phyloP scores from a whole-genome alignment of 495 filamentous ascomycete species.

The Penicillium pulvis region DNA sequence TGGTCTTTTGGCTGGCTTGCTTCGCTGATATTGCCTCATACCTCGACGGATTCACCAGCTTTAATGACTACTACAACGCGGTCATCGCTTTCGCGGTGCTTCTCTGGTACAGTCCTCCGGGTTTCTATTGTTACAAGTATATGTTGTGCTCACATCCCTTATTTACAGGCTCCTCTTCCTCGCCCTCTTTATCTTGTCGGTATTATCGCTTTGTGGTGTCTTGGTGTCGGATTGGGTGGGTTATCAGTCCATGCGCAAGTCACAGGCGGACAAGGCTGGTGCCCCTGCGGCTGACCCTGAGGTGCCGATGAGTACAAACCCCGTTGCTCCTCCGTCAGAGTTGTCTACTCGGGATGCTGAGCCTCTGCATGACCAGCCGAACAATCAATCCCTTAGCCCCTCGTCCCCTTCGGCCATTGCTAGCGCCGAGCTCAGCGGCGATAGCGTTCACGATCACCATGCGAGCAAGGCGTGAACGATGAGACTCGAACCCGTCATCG shows the following conservation, averaged over 20 bases:
- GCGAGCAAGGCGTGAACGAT: slow-evolving; percentile 6
- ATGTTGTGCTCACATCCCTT: neutral
- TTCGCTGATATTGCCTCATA: slow-evolving; percentile 33
- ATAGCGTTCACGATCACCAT: slow-evolving; percentile 7
- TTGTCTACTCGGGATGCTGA: slow-evolving; percentile 26
- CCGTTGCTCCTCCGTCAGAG: slow-evolving; percentile 15
- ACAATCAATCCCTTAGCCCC: slow-evolving; percentile 17
- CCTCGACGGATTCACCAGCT: slow-evolving; percentile 12
- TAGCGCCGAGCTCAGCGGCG: slow-evolving; percentile 18
- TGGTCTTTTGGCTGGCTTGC: slow-evolving; percentile 37
- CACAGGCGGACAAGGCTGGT: slow-evolving; percentile 7
- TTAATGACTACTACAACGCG: slow-evolving; percentile 25
- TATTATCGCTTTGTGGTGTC: slow-evolving; percentile 33
- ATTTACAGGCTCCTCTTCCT: slow-evolving; percentile 30
- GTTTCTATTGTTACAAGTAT: neutral
- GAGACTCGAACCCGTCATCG: neutral
- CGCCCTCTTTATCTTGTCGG: slow-evolving; percentile 29
- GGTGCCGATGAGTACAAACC: slow-evolving; percentile 24
- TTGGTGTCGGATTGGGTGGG: slow-evolving; percentile 29
- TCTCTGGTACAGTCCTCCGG: slow-evolving; percentile 24
- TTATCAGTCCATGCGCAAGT: slow-evolving; percentile 26
- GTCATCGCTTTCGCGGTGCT: slow-evolving; percentile 36
- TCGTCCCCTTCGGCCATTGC: slow-evolving; percentile 13
- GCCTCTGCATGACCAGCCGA: slow-evolving; percentile 24
- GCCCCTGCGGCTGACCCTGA: slow-evolving; percentile 8